Base-by-base conservation (phyloP, 2,329 filamentous ascomycete species). In the Cryphonectria carpinicola region DNA sequence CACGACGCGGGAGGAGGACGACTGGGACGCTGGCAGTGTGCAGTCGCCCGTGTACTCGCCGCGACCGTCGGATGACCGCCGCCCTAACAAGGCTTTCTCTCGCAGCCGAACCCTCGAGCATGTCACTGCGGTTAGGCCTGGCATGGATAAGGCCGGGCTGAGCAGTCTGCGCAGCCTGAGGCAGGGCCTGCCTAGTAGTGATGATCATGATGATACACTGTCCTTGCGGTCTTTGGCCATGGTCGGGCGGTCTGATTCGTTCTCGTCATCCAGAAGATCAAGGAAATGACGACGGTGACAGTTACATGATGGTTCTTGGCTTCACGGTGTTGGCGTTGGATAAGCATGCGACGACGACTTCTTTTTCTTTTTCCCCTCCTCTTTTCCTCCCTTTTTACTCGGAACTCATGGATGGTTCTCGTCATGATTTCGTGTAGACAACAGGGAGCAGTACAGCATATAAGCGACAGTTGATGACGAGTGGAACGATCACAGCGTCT, bases 111-210 rank as follows among this genome's bases (percentile, higher is more conserved):
- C 68, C 4, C 52, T 54, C 65, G 61, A 71, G 43, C 19, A 71
- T 25, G 61, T n/a, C 54, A 66, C 70, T 10, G 71, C 39, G 11
- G 41, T 71, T 17, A 65, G 67, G 28, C 69, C 66, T 8, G 71
- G 71, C 6, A 72, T 72, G 71, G 71, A 72, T 25, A 66, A 70
- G 58, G 71, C 71, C 32, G 71, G 71, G 2, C 63, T 72, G 17
- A 70, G 67, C 54, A 71, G 66, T 28, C 60, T 72, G 4, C 69
- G 69, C 32, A 71, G 67, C 17, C 60, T 71, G 63, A 68, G 71
- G 35, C 71, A 70, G 17, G 69, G 71, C 4, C 49, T 67, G 25
- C 49, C 71, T 0, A 65, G 66, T 43, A 63, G 63, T n/a, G 66
- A 72, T 8, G 71, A 72, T 4, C 66, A 71, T 10, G 71, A 72